Evolutionary conservation across 345 rosid genomes (phyloP).

Genomic region (Syzygium aromaticum): DNA sequence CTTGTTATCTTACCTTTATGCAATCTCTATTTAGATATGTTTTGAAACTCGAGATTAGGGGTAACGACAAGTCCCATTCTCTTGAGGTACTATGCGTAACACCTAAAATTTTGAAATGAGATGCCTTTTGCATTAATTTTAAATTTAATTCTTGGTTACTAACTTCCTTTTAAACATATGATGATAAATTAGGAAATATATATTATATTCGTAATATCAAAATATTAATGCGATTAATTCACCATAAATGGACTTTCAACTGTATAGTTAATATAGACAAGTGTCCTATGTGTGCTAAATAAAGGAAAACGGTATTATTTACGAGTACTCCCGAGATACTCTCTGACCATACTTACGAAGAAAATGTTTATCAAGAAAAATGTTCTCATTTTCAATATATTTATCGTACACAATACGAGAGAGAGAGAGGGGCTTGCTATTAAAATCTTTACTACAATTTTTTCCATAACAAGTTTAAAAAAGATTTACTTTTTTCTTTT

Average conservation of each 20-base stretch:
- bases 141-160: background rate
- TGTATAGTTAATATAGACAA: fast-evolving
- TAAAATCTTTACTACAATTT: too few species aligned
- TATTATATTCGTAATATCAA: fast-evolving
- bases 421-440: too few species aligned
- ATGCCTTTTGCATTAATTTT: background rate
- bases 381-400: background rate
- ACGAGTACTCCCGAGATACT: background rate
- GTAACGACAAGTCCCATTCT: background rate
- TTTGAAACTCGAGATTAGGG: background rate
- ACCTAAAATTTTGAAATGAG: background rate
- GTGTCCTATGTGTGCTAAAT: fast-evolving
- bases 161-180: background rate
- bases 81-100: background rate
- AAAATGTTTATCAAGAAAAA: background rate
- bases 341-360: background rate
- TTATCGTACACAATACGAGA: background rate
- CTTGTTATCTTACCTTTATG: background rate
- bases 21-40: background rate
- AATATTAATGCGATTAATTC: background rate
- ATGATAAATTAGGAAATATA: background rate
- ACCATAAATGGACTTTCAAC: background rate
- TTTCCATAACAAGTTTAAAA: too few species aligned
- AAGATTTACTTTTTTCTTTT: background rate
- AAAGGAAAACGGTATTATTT: background rate